Conservation (phyloP, 495 filamentous ascomycete species). For the Jackrogersella minutella region DNA sequence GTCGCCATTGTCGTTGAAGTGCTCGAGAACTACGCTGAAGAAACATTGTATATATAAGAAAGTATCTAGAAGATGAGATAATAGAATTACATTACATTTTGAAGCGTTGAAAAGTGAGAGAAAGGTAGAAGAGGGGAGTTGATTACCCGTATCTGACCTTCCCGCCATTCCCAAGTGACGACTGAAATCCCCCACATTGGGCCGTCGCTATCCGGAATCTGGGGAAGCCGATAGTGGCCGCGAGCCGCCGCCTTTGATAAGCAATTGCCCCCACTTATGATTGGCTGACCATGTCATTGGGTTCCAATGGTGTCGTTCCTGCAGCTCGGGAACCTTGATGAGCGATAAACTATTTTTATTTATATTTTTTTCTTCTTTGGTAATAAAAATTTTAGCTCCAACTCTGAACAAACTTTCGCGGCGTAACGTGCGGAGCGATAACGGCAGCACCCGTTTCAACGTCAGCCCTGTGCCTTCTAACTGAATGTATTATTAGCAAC, state of each 20-base stretch:
- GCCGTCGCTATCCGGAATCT: conserved; percentile 44
- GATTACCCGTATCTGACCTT: conserved; percentile 28
- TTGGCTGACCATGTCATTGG: conserved; percentile 26
- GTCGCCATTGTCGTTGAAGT: conserved; percentile 51
- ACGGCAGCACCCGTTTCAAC: conserved; percentile 23
- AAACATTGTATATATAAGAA: conserved; percentile 50
- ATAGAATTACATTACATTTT: conserved; percentile 20
- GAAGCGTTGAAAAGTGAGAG: not conserved
- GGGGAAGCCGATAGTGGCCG: conserved; percentile 46
- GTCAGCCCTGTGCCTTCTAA: not conserved
- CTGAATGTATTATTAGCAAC: conserved; percentile 24
- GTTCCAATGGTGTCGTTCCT: conserved; percentile 18
- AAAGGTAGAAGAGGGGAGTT: conserved; percentile 25
- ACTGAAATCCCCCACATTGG: conserved; percentile 42
- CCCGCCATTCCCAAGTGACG: conserved; percentile 8
- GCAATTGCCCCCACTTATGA: not conserved
- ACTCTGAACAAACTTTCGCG: conserved; percentile 12
- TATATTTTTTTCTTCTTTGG: conserved; percentile 1
- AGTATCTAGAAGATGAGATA: conserved; percentile 7
- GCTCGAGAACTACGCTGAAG: conserved; percentile 53
- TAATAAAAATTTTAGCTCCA: conserved; percentile 13
- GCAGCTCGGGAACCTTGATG: conserved; percentile 25
- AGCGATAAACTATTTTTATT: conserved; percentile 28
- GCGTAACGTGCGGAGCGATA: not conserved
- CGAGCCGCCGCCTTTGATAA: not conserved